Percentiles rank a stretch among this genome's conserved stretches.
These are phyloP conservation scores for Botrytis galanthina DNA, from an alignment of 2,329 filamentous ascomycete genomes.

Conservation along the genomic window DNA sequence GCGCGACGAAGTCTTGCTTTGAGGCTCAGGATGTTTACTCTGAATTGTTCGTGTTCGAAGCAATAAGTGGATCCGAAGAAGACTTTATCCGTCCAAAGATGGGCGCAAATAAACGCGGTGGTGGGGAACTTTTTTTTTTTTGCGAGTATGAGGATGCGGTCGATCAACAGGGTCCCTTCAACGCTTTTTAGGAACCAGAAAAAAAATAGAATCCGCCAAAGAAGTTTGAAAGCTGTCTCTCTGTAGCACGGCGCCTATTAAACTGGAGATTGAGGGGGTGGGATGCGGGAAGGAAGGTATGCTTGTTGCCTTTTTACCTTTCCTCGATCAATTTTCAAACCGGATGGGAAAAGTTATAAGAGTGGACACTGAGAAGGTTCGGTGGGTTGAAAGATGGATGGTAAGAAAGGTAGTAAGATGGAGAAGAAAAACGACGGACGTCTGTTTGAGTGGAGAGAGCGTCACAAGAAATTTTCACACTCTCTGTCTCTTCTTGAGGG, in stretches of 20 bases:
- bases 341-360: conserved; percentile 4
- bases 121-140: conserved; percentile 21
- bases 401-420: conserved; percentile 11
- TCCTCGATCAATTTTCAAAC: neutral
- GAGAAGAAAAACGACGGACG: neutral
- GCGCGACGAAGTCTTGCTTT: conserved; percentile 12
- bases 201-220: conserved; percentile 15
- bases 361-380: conserved; percentile 2
- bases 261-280: conserved; percentile 20
- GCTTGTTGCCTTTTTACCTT: conserved; percentile 16
- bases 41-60: conserved; percentile 21
- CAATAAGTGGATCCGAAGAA: conserved; percentile 20
- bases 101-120: conserved; percentile 21
- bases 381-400: neutral
- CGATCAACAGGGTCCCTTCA: conserved; percentile 20
- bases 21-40: conserved; percentile 22
- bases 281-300: conserved; percentile 17
- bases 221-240: neutral
- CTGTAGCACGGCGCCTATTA: conserved; percentile 20
- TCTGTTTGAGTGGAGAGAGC: conserved; percentile 13
- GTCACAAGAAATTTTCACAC: conserved; percentile 7
- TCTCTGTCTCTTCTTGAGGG: neutral
- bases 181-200: conserved; percentile 9
- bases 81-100: conserved; percentile 23
- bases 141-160: conserved; percentile 8